A percentile compares a stretch with the other conserved stretches of the same genome.
Conservation (phyloP, 352 stramenopile species). For the Phytopythium helicoides region DNA sequence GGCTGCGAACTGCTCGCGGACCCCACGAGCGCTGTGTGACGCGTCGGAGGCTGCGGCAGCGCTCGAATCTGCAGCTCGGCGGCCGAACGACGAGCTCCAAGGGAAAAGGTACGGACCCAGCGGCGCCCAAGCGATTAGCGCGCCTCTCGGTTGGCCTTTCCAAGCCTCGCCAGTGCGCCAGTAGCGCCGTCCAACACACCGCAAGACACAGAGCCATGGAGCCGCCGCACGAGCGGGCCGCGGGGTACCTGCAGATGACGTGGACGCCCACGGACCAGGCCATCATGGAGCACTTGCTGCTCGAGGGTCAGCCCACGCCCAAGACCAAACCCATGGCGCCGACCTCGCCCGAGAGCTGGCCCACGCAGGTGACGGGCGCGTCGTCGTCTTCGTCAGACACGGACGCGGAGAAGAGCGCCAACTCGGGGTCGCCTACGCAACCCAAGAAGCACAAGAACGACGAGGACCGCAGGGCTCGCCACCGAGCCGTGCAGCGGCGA, state of each 20-base stretch:
- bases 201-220: background rate
- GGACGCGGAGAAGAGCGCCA: background rate
- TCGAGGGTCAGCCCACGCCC: constrained; percentile 11
- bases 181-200: background rate
- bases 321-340: background rate
- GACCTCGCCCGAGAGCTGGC: background rate
- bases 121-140: too few relatives aligned
- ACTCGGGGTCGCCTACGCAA: background rate
- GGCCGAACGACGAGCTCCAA: too few relatives aligned
- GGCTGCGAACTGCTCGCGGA: too few relatives aligned
- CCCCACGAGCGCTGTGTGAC: too few relatives aligned
- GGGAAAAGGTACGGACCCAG: too few relatives aligned
- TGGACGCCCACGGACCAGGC: constrained; percentile 56
- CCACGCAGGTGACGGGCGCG: background rate
- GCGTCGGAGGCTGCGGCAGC: too few relatives aligned
- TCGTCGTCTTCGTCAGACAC: constrained; percentile 1
- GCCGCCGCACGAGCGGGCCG: background rate
- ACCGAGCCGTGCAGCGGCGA: constrained; percentile 45
- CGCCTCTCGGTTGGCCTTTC: too few relatives aligned
- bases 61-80: too few relatives aligned
- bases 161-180: too few relatives aligned
- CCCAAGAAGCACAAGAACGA: constrained; percentile 13
- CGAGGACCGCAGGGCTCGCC: constrained; percentile 42
- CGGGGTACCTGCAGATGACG: constrained; percentile 13
- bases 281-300: constrained; percentile 58